Evolutionary conservation across 768 basidiomycete genomes (phyloP).

Genomic region (Hemileccinum rubropunctum): DNA sequence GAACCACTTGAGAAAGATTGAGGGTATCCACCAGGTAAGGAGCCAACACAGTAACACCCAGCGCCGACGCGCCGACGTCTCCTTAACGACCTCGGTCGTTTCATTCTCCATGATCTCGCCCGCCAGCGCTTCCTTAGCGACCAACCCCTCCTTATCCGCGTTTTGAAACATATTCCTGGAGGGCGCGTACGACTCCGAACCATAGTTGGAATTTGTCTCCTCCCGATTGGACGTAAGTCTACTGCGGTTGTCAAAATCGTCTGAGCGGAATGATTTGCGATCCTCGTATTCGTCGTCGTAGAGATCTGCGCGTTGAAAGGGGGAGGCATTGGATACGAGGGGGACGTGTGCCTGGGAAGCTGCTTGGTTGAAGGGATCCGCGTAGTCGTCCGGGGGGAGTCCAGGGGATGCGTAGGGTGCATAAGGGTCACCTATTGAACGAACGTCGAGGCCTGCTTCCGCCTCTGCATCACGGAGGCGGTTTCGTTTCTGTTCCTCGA

Average conservation of each 20-base stretch:
- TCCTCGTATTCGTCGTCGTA: conserved; percentile 84
- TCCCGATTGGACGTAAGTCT: conserved; percentile 75
- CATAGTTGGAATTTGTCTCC: conserved; percentile 77
- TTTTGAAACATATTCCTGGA: conserved; percentile 95
- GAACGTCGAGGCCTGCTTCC: conserved; percentile 62
- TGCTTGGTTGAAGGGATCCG: conserved; percentile 47
- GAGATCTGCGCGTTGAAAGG: conserved; percentile 71
- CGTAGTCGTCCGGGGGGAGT: conserved; percentile 42
- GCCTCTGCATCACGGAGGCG: conserved; percentile 73
- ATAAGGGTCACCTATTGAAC: conserved; percentile 64
- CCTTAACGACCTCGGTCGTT: conserved; percentile 83
- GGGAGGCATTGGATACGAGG: conserved; percentile 78
- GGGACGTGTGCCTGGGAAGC: conserved; percentile 74
- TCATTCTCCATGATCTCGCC: conserved; percentile 87
- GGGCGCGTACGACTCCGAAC: conserved; percentile 91
- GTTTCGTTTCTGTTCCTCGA: conserved; percentile 83
- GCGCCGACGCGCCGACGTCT: conserved; percentile 71
- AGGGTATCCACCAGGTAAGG: conserved; percentile 91
- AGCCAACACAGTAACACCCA: conserved; percentile 91
- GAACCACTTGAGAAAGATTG: conserved; percentile 58
- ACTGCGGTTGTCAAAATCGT: conserved; percentile 80
- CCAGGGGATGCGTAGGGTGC: conserved; percentile 68
- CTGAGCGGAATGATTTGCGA: conserved; percentile 65
- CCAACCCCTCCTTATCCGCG: conserved; percentile 65
- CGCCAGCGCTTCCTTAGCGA: conserved; percentile 81